These are phyloP conservation scores for Metarhizium album DNA, from an alignment of 2,329 filamentous ascomycete species.

Conservation along the genomic window DNA sequence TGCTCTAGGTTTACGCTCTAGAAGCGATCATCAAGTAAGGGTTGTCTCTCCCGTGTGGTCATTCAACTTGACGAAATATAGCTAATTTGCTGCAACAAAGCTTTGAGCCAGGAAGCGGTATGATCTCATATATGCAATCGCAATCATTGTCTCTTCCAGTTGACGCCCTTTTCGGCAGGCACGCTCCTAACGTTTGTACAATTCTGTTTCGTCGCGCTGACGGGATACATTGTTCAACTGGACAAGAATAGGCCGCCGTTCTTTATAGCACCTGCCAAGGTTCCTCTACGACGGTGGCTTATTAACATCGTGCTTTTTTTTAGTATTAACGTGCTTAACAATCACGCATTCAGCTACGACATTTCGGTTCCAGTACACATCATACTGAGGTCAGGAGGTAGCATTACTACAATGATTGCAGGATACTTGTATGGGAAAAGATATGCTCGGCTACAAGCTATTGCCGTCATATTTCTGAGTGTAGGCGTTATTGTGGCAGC, in stretches of 20 bases:
- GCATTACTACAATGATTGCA: slow-evolving; percentile 90
- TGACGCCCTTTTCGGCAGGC: slow-evolving; percentile 34
- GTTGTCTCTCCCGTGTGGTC: not conserved
- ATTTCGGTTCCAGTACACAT: slow-evolving; percentile 97
- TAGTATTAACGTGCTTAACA: slow-evolving; percentile 89
- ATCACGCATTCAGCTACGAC: slow-evolving; percentile 93
- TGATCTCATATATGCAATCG: slow-evolving; percentile 7
- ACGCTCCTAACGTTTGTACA: slow-evolving; percentile 83
- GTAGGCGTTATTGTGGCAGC: slow-evolving; percentile 79
- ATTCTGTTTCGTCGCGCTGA: slow-evolving; percentile 72
- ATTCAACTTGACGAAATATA: not conserved
- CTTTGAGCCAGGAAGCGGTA: slow-evolving; percentile 76
- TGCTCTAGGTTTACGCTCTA: slow-evolving; percentile 74
- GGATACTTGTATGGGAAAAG: slow-evolving; percentile 77
- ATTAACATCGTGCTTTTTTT: slow-evolving; percentile 88
- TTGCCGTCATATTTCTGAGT: slow-evolving; percentile 75
- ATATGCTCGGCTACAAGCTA: slow-evolving; percentile 69
- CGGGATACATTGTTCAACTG: slow-evolving; percentile 66
- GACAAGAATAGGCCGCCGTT: slow-evolving; percentile 56
- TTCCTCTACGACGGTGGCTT: slow-evolving; percentile 76
- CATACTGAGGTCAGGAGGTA: slow-evolving; percentile 87
- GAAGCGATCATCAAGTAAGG: slow-evolving; percentile 89
- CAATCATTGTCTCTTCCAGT: not conserved
- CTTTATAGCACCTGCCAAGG: slow-evolving; percentile 64
- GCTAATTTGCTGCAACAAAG: slow-evolving; percentile 18